A percentile compares a stretch with the other conserved stretches of the same genome.
Evolutionary conservation across 2,329 filamentous ascomycete species (phyloP).

Genomic region (Phialophora chinensis): DNA sequence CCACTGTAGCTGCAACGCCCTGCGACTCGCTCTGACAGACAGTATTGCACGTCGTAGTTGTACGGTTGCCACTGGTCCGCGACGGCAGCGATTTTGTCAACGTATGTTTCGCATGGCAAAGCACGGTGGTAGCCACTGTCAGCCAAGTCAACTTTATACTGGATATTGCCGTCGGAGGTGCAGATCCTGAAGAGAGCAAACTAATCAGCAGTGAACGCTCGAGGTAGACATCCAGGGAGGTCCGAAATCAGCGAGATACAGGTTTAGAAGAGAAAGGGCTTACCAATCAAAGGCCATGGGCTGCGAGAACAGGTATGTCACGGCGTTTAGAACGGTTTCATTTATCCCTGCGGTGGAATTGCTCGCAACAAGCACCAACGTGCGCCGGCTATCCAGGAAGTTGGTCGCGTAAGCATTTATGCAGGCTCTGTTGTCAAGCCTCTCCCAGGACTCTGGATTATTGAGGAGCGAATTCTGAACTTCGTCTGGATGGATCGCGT

Average conservation of each 20-base stretch:
- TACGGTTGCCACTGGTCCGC: slow-evolving; percentile 31
- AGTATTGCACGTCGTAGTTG: slow-evolving; percentile 33
- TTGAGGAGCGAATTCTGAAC: slow-evolving; percentile 8
- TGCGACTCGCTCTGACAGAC: slow-evolving; percentile 31
- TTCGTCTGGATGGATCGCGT: not conserved
- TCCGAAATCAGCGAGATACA: not conserved
- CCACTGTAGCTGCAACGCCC: slow-evolving; percentile 35
- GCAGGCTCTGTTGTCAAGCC: slow-evolving; percentile 26
- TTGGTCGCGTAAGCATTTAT: slow-evolving; percentile 31
- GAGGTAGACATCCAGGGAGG: not conserved
- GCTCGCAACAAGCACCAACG: slow-evolving; percentile 30
- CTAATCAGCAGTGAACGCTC: not conserved
- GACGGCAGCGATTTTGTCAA: slow-evolving; percentile 19
- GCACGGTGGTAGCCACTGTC: not conserved
- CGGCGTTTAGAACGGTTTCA: slow-evolving; percentile 2
- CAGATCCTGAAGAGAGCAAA: slow-evolving; percentile 27
- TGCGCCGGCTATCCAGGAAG: slow-evolving; percentile 28
- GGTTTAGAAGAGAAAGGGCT: not conserved
- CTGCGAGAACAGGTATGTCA: slow-evolving; percentile 1
- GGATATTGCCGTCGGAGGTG: slow-evolving; percentile 16
- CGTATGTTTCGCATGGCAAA: slow-evolving; percentile 27
- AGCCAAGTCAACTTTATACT: slow-evolving; percentile 9
- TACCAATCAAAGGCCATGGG: slow-evolving; percentile 16
- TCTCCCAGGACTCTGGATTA: slow-evolving; percentile 14
- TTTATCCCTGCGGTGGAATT: slow-evolving; percentile 11